phyloP scores from a whole-genome alignment of 202 grass and related monocot species.

The Saccharum hybrid region DNA sequence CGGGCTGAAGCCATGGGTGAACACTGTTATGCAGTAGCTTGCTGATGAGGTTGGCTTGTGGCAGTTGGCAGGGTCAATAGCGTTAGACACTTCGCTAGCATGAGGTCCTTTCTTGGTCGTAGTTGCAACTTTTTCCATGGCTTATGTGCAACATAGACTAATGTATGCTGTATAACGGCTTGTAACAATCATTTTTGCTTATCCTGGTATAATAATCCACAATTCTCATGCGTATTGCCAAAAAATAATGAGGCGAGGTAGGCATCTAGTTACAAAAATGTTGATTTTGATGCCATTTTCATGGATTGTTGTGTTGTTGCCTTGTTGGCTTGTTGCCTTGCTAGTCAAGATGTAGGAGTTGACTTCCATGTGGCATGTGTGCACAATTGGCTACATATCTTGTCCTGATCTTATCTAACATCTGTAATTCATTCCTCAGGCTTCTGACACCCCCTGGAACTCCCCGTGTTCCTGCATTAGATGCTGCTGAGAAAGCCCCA shows the following conservation, averaged over 20 bases:
- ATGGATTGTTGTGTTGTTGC: background rate
- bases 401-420: too few species aligned
- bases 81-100: background rate
- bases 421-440: too few species aligned
- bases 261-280: background rate
- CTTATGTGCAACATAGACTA: background rate
- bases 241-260: background rate
- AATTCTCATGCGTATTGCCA: background rate
- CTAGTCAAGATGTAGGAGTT: slow-evolving; percentile 24
- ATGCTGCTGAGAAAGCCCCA: slow-evolving; percentile 58
- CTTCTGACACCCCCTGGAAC: too few species aligned
- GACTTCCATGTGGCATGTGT: background rate
- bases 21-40: background rate
- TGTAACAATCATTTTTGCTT: background rate
- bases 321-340: background rate
- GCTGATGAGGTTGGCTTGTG: background rate
- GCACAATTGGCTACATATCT: too few species aligned
- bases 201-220: background rate
- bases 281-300: slow-evolving; percentile 9
- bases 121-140: background rate
- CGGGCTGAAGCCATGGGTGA: background rate
- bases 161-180: background rate
- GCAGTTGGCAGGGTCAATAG: background rate
- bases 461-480: slow-evolving; percentile 38
- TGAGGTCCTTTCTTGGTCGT: background rate